Percentiles rank a stretch among this genome's conserved stretches.
Evolutionary conservation across 257 asterid genomes (phyloP).

Genomic region (Solanum clarkiae): DNA sequence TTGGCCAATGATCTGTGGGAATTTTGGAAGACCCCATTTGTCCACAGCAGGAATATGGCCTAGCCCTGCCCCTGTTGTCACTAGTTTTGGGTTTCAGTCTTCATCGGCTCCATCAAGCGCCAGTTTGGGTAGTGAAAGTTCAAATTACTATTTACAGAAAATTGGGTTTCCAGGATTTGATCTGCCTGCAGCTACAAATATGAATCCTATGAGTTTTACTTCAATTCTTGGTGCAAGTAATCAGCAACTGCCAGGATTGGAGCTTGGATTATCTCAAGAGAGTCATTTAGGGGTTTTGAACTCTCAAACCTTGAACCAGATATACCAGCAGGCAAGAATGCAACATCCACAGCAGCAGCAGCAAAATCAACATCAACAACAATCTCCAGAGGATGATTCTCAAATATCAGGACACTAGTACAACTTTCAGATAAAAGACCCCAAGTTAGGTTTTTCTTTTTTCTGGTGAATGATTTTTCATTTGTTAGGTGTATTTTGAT

Average conservation of each 20-base stretch:
- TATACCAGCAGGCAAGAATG: slow-evolving; percentile 48
- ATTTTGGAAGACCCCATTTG: slow-evolving; percentile 38
- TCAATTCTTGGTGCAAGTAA: slow-evolving; percentile 37
- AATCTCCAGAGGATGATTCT: slow-evolving; percentile 38
- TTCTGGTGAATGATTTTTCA: background rate
- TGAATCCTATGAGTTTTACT: slow-evolving; percentile 43
- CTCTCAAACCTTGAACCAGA: slow-evolving; percentile 40
- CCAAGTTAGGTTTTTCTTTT: background rate
- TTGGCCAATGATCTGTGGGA: slow-evolving; percentile 44
- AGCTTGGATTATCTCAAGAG: slow-evolving; percentile 66
- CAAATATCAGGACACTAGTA: slow-evolving; percentile 47
- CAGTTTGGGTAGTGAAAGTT: slow-evolving; percentile 27
- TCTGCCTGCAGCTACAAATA: slow-evolving; percentile 23
- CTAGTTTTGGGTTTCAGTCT: background rate
- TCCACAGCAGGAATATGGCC: slow-evolving; percentile 41
- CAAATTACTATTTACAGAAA: slow-evolving; percentile 31
- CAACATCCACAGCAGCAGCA: slow-evolving; percentile 8
- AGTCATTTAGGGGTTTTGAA: slow-evolving; percentile 46
- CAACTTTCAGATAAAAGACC: background rate
- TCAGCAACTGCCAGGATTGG: slow-evolving; percentile 55
- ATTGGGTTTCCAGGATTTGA: slow-evolving; percentile 55
- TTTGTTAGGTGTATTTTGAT: background rate
- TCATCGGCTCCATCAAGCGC: background rate
- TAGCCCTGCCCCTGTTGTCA: slow-evolving; percentile 4
- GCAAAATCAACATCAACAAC: slow-evolving; percentile 8